phyloP scores from a whole-genome alignment of 177 flowering plant genomes.

The Vitis hybrid region DNA sequence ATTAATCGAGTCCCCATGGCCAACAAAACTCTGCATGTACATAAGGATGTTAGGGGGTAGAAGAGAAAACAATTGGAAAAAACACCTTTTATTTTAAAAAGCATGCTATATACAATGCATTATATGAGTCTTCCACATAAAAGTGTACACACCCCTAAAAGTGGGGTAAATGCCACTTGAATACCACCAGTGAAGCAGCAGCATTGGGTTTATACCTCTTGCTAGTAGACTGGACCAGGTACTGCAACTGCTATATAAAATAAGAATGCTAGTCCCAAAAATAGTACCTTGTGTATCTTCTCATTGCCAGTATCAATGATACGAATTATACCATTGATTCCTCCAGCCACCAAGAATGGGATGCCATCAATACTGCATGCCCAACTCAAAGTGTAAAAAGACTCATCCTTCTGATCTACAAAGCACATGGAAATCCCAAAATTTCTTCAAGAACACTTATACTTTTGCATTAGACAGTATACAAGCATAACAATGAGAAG shows the following conservation, averaged over 20 bases:
- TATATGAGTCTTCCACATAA: too few species aligned
- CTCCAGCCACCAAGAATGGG: conserved; percentile 85
- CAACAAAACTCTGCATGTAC: conserved; percentile 82
- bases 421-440: conserved; percentile 27
- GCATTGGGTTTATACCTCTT: background rate
- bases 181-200: background rate
- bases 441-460: conserved; percentile 1
- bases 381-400: conserved; percentile 96
- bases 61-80: background rate
- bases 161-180: too few species aligned
- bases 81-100: background rate
- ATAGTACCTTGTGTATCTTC: conserved; percentile 78
- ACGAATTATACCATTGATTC: conserved; percentile 88
- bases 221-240: background rate
- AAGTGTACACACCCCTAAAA: too few species aligned
- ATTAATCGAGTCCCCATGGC: conserved; percentile 96
- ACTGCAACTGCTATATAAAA: background rate
- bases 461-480: too few species aligned
- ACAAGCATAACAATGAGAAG: background rate
- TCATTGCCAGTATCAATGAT: conserved; percentile 84
- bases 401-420: conserved; percentile 95
- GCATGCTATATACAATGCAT: background rate
- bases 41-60: background rate
- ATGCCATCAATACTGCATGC: conserved; percentile 74
- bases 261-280: background rate